A percentile compares a stretch with the other conserved stretches of the same genome.
Evolutionary conservation across 2,329 filamentous ascomycete genomes (phyloP).

Genomic region (Cercospora canescens): DNA sequence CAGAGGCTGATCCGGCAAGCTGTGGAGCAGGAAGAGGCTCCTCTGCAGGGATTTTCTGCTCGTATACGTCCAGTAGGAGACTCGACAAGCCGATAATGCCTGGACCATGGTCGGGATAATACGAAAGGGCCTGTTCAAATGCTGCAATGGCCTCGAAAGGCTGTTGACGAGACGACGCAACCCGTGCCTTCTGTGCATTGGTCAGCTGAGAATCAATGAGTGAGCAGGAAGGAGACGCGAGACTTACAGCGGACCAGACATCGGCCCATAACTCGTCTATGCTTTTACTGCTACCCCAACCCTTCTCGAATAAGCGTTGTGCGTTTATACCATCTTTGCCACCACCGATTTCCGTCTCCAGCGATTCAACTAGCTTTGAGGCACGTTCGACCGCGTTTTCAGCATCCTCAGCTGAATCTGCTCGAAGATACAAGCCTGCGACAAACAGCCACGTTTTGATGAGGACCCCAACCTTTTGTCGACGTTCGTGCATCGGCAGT

Average conservation of each 20-base stretch:
- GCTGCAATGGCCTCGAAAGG: slow-evolving; percentile 70
- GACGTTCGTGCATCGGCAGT: slow-evolving; percentile 52
- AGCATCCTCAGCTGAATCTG: slow-evolving; percentile 76
- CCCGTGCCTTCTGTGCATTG: slow-evolving; percentile 61
- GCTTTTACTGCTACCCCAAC: slow-evolving; percentile 79
- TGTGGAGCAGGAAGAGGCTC: slow-evolving; percentile 48
- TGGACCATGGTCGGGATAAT: slow-evolving; percentile 74
- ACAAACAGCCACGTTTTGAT: slow-evolving; percentile 89
- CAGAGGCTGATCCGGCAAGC: slow-evolving; percentile 26
- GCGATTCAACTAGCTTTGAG: slow-evolving; percentile 67
- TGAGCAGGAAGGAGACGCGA: not conserved
- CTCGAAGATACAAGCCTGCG: slow-evolving; percentile 81
- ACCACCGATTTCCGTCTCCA: slow-evolving; percentile 65
- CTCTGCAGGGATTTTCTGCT: slow-evolving; percentile 59
- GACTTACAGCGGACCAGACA: slow-evolving; percentile 73
- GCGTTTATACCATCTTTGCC: slow-evolving; percentile 61
- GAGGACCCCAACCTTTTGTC: slow-evolving; percentile 60
- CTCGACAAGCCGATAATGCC: slow-evolving; percentile 82
- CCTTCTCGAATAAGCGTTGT: slow-evolving; percentile 61
- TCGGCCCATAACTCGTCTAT: slow-evolving; percentile 84
- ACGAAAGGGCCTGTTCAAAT: slow-evolving; percentile 80
- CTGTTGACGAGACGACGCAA: slow-evolving; percentile 61
- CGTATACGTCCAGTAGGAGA: slow-evolving; percentile 84
- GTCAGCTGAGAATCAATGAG: slow-evolving; percentile 22
- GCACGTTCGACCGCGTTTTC: slow-evolving; percentile 80